These are phyloP conservation scores for Colletotrichum sp. DNA, from an alignment of 2,329 filamentous ascomycete genomes.

Conservation along the genomic window DNA sequence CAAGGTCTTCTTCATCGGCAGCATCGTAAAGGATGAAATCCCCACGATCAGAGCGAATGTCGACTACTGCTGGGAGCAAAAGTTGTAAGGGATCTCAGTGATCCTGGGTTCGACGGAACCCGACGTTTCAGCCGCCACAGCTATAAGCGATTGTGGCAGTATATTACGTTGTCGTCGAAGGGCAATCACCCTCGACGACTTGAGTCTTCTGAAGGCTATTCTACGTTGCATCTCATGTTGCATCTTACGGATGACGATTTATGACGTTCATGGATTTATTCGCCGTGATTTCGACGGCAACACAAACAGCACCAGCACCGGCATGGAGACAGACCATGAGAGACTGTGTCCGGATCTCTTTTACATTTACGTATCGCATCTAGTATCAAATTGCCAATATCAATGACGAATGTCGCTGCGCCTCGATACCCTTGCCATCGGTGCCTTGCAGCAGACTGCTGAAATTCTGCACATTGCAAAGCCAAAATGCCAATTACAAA, in stretches of 20 bases:
- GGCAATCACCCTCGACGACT: not conserved
- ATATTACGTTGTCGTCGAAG: not conserved
- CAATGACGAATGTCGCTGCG: not conserved
- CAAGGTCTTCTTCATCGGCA: conserved; percentile 62
- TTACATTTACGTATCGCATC: not conserved
- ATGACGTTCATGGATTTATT: not conserved
- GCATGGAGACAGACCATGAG: not conserved
- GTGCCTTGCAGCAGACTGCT: not conserved
- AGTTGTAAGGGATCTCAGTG: conserved; percentile 28
- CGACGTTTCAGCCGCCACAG: not conserved
- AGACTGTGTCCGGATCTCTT: not conserved
- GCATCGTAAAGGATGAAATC: conserved; percentile 43
- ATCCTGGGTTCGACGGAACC: not conserved
- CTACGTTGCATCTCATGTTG: not conserved
- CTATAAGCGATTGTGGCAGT: not conserved
- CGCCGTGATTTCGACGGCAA: not conserved
- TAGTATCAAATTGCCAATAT: not conserved
- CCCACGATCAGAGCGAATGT: conserved; percentile 48
- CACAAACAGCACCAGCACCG: not conserved
- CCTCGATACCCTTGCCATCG: not conserved
- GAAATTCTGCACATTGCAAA: not conserved
- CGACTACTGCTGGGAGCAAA: conserved; percentile 53
- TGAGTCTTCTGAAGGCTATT: not conserved
- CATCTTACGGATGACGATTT: not conserved
- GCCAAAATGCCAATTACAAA: not conserved